Evolutionary conservation across 2,329 filamentous ascomycete genomes (phyloP).

Genomic region (Trichoderma koningii): DNA sequence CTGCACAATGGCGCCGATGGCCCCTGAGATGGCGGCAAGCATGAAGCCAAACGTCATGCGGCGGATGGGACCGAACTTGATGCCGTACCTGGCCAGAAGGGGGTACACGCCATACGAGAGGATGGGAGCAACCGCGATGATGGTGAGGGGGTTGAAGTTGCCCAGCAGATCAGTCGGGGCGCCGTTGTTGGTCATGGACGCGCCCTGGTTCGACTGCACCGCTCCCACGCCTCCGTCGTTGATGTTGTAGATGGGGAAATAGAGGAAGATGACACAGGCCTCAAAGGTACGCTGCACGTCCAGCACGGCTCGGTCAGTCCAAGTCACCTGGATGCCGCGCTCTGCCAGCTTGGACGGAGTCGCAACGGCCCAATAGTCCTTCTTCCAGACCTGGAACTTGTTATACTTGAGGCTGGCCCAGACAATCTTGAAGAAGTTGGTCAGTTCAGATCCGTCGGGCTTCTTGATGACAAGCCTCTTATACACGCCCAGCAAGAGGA

Average conservation of each 20-base stretch:
- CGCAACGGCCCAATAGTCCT: conserved; percentile 26
- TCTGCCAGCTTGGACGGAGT: conserved; percentile 21
- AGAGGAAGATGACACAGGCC: conserved; percentile 27
- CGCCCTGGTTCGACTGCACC: conserved; percentile 26
- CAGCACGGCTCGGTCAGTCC: conserved; percentile 24
- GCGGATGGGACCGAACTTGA: conserved; percentile 27
- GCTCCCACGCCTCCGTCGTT: conserved; percentile 27
- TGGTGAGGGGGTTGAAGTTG: conserved; percentile 27
- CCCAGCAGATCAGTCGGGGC: conserved; percentile 25
- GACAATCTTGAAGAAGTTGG: conserved; percentile 25
- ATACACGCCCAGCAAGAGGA: conserved; percentile 14
- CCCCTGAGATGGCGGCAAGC: conserved; percentile 24
- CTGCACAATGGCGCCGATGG: conserved; percentile 25
- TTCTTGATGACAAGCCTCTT: conserved; percentile 19
- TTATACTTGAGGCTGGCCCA: conserved; percentile 20
- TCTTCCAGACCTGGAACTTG: conserved; percentile 21
- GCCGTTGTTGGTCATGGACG: conserved; percentile 29
- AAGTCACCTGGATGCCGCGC: conserved; percentile 7
- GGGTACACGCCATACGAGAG: conserved; percentile 25
- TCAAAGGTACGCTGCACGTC: conserved; percentile 26
- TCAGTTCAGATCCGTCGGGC: conserved; percentile 25
- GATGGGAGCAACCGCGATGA: conserved; percentile 24
- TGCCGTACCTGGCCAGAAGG: conserved; percentile 12
- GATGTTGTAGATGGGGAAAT: conserved; percentile 27
- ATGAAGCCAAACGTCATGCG: conserved; percentile 27